phyloP scores from a whole-genome alignment of 2,329 filamentous ascomycete species.

The Penicillium hordei region DNA sequence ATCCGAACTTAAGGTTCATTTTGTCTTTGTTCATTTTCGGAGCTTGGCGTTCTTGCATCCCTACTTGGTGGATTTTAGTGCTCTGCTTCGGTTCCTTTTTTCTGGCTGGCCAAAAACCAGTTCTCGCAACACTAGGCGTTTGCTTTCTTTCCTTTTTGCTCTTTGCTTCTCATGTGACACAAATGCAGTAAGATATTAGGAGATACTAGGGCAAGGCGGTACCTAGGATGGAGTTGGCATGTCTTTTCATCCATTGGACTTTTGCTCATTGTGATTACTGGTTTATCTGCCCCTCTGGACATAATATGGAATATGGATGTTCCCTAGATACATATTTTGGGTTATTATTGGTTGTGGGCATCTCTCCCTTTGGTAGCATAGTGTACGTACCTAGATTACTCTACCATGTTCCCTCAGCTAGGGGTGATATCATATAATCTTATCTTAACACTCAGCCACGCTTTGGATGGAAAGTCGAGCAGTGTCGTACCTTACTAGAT shows the following conservation, averaged over 20 bases:
- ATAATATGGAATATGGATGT: slow-evolving; percentile 17
- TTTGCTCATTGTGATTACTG: slow-evolving; percentile 10
- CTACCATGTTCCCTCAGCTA: not conserved
- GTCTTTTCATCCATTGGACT: slow-evolving; percentile 7
- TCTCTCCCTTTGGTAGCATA: not conserved
- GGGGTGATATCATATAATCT: too few species aligned
- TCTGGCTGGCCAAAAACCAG: slow-evolving; percentile 17
- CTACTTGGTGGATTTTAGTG: slow-evolving; percentile 7
- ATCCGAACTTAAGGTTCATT: slow-evolving; percentile 18
- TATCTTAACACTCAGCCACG: too few species aligned
- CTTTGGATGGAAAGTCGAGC: not conserved
- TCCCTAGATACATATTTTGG: not conserved
- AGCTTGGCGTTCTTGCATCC: slow-evolving; percentile 22
- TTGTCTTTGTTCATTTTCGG: slow-evolving; percentile 19
- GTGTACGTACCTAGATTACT: not conserved
- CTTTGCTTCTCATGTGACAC: slow-evolving; percentile 6
- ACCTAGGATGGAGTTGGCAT: slow-evolving; percentile 16
- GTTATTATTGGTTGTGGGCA: not conserved
- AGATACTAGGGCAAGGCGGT: slow-evolving; percentile 19
- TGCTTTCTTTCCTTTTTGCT: not conserved
- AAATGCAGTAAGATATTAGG: slow-evolving; percentile 20
- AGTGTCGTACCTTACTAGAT: not conserved
- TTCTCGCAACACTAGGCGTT: slow-evolving; percentile 24
- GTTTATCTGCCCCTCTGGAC: slow-evolving; percentile 12
- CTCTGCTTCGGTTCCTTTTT: slow-evolving; percentile 12